Conservation (phyloP, 1,139 yeast genomes). For the Yamadazyma buinensis region DNA sequence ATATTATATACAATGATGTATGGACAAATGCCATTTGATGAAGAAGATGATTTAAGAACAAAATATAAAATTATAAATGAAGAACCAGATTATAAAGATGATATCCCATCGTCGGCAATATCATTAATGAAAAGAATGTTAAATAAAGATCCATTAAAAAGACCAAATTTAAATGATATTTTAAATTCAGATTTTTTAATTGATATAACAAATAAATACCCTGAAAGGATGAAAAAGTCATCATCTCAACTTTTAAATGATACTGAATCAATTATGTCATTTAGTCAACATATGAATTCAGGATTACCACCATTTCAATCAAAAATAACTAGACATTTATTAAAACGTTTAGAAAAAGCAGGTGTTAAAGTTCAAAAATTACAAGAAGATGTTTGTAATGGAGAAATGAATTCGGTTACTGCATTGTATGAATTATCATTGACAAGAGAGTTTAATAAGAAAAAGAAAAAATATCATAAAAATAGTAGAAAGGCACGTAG, state of each 20-base stretch:
- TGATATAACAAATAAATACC: constrained; percentile 26
- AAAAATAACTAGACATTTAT: constrained; percentile 58
- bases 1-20: constrained; percentile 85
- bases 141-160: constrained; percentile 57
- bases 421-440: constrained; percentile 79
- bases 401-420: constrained; percentile 73
- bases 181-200: constrained; percentile 61
- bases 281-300: constrained; percentile 37
- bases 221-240: constrained; percentile 12
- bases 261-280: constrained; percentile 37
- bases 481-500: constrained; percentile 42
- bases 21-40: constrained; percentile 91
- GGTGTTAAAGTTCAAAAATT: constrained; percentile 67
- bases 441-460: constrained; percentile 52
- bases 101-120: constrained; percentile 46
- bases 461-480: constrained; percentile 31
- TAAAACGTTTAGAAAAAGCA: constrained; percentile 60
- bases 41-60: constrained; percentile 68
- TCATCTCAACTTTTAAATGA: constrained; percentile 18
- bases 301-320: constrained; percentile 49
- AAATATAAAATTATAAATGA: constrained; percentile 57
- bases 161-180: constrained; percentile 63
- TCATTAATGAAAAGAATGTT: constrained; percentile 53
- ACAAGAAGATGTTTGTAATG: constrained; percentile 55
- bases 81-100: constrained; percentile 55